A percentile compares a stretch with the other conserved stretches of the same genome.
phyloP scores from a whole-genome alignment of 805 yeast species.

The Candida yuanshanica region DNA sequence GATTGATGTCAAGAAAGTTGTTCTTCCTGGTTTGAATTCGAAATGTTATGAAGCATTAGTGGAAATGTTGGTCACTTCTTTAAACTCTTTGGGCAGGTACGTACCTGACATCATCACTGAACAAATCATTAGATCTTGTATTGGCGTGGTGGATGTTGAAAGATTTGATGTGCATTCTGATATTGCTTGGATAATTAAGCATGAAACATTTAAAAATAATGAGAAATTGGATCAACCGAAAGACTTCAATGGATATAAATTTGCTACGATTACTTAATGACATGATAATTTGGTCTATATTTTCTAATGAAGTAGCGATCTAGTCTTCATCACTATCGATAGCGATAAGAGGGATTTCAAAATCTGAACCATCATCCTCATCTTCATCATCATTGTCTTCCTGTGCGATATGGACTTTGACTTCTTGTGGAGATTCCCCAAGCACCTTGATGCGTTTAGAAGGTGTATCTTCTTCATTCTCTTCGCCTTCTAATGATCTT shows the following conservation, averaged over 20 bases:
- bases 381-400: too few species aligned
- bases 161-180: constrained; percentile 18
- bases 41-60: constrained; percentile 17
- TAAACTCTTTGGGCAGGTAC: constrained; percentile 17
- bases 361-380: constrained; percentile 36
- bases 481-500: constrained; percentile 17
- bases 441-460: constrained; percentile 21
- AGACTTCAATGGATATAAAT: background rate
- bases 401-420: constrained; percentile 10
- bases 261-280: background rate
- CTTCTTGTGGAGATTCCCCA: constrained; percentile 3
- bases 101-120: constrained; percentile 19
- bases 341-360: constrained; percentile 44
- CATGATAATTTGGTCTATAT: background rate
- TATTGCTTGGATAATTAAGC: constrained; percentile 22
- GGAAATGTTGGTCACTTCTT: constrained; percentile 15
- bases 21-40: constrained; percentile 19
- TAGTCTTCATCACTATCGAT: constrained; percentile 37
- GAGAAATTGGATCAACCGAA: background rate
- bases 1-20: constrained; percentile 6
- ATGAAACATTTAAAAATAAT: constrained; percentile 9
- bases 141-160: constrained; percentile 14
- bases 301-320: background rate
- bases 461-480: constrained; percentile 19
- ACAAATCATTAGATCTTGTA: constrained; percentile 17